These are phyloP conservation scores for Vicia faba DNA, from an alignment of 306 rosid species.

Conservation along the genomic window DNA sequence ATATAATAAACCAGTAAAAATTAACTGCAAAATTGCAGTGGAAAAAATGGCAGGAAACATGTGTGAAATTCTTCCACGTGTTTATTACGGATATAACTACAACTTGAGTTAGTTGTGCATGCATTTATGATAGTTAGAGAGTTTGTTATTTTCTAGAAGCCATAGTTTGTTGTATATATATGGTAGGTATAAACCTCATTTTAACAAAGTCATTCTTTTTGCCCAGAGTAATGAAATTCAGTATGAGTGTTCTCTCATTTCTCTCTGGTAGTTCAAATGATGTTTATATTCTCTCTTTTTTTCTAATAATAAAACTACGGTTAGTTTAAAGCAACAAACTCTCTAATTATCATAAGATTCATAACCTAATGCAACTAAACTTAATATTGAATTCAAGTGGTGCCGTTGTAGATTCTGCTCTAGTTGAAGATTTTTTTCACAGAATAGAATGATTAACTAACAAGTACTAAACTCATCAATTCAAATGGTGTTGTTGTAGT, in stretches of 20 bases:
- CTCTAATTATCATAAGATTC: not conserved
- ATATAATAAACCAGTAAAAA: not conserved
- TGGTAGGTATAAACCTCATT: not conserved
- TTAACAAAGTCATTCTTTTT: not conserved
- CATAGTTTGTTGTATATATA: not conserved
- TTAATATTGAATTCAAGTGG: not conserved
- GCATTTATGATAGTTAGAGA: not conserved
- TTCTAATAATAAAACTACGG: not conserved
- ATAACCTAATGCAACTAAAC: not conserved
- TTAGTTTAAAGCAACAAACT: not conserved
- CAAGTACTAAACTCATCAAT: not conserved
- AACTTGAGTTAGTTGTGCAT: not conserved
- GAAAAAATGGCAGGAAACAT: not conserved
- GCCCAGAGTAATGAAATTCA: not conserved
- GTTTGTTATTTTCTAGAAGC: not conserved
- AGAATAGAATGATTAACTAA: not conserved
- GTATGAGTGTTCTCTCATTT: not conserved
- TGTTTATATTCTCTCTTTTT: not conserved
- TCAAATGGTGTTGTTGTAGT: slow-evolving; percentile 46
- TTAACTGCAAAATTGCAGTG: not conserved
- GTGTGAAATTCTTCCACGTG: not conserved
- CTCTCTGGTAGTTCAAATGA: not conserved
- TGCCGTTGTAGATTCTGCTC: not conserved
- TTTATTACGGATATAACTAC: not conserved
- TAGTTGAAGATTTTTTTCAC: not conserved